Evolutionary conservation across 345 rosid genomes (phyloP).

Genomic region (Gossypium longicalyx): DNA sequence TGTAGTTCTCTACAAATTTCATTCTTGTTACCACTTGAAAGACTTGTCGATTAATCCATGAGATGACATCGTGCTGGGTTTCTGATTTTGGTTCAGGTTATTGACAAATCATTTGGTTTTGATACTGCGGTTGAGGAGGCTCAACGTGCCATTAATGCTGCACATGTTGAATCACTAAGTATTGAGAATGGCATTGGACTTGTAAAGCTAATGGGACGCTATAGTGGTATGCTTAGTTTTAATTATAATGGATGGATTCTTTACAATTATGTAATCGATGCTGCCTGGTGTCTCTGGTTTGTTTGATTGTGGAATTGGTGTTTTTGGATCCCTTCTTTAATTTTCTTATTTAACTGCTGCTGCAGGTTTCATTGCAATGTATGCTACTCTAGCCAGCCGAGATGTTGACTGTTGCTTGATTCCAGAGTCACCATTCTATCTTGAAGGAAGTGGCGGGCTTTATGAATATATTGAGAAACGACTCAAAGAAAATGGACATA

Average conservation of each 20-base stretch:
- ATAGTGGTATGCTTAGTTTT: conserved; percentile 57
- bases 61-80: conserved; percentile 12
- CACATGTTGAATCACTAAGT: conserved; percentile 86
- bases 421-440: conserved; percentile 91
- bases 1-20: conserved; percentile 14
- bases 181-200: conserved; percentile 75
- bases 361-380: conserved; percentile 68
- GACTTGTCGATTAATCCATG: neutral
- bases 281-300: neutral
- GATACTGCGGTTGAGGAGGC: conserved; percentile 97
- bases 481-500: conserved; percentile 79
- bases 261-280: neutral
- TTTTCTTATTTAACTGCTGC: neutral
- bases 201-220: conserved; percentile 90
- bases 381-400: conserved; percentile 87
- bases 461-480: conserved; percentile 53
- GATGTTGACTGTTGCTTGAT: conserved; percentile 93
- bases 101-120: conserved; percentile 91
- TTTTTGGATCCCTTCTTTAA: neutral
- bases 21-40: neutral
- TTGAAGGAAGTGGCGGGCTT: conserved; percentile 86
- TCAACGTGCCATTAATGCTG: conserved; percentile 91
- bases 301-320: neutral
- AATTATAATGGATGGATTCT: neutral
- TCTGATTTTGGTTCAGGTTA: conserved; percentile 50